A percentile compares a stretch with the other conserved stretches of the same genome.
phyloP scores from a whole-genome alignment of 306 rosid genomes.

The Biancaea sappan region DNA sequence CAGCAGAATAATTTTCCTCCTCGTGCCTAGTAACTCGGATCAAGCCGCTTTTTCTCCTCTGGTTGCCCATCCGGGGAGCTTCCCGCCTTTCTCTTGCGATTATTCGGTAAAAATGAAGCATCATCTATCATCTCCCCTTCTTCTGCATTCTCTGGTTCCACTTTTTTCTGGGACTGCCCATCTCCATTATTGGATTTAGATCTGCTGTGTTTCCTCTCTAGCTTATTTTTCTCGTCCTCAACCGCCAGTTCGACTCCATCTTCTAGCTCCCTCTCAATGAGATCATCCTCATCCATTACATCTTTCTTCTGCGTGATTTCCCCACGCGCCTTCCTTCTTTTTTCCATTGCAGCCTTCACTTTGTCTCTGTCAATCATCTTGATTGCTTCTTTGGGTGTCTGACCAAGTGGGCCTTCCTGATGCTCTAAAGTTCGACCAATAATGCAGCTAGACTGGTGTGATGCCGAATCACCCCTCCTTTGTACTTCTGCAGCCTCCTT shows the following conservation, averaged over 20 bases:
- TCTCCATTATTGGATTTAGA: conserved; percentile 54
- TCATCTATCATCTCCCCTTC: conserved; percentile 77
- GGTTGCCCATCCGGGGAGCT: conserved; percentile 51
- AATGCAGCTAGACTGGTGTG: conserved; percentile 16
- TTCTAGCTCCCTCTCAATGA: conserved; percentile 90
- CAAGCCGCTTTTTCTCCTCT: conserved; percentile 53
- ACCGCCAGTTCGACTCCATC: conserved; percentile 87
- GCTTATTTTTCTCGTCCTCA: conserved; percentile 74
- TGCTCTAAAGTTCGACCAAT: conserved; percentile 37
- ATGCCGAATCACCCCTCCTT: conserved; percentile 33
- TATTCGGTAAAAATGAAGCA: conserved; percentile 54
- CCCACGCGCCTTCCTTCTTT: conserved; percentile 68
- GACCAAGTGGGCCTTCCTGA: conserved; percentile 51
- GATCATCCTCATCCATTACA: conserved; percentile 85
- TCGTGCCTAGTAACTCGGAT: conserved; percentile 42
- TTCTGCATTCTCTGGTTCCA: conserved; percentile 56
- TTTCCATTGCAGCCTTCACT: conserved; percentile 86
- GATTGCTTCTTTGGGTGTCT: conserved; percentile 78
- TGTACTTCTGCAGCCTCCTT: conserved; percentile 60
- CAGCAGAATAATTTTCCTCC: conserved; percentile 46
- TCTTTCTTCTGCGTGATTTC: conserved; percentile 69
- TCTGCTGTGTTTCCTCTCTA: conserved; percentile 65
- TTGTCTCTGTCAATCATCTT: conserved; percentile 84
- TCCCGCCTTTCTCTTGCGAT: conserved; percentile 71
- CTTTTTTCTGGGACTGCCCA: conserved; percentile 42